These are phyloP conservation scores for Chenopodium quinoa DNA, from an alignment of 148 eudicot species.

Conservation along the genomic window DNA sequence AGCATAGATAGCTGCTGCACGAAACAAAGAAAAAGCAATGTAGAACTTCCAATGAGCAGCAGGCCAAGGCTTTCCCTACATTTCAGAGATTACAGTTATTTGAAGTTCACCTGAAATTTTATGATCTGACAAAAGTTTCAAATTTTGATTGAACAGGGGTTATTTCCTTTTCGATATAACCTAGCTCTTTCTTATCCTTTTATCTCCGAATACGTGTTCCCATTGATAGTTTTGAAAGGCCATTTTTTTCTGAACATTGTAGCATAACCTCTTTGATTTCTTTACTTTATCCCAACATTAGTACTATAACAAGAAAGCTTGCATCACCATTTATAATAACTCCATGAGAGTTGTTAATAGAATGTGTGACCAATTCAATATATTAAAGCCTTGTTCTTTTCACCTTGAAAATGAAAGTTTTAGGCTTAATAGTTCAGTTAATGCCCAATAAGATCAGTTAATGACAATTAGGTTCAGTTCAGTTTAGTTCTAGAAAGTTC, in stretches of 20 bases:
- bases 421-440: neutral
- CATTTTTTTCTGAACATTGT: no score
- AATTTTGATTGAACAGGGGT: neutral
- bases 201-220: neutral
- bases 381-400: neutral
- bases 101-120: conserved; percentile 5
- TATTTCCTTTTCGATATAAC: neutral
- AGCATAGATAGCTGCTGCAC: conserved; percentile 86
- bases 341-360: neutral
- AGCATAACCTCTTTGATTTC: neutral
- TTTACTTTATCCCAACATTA: neutral
- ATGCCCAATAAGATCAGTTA: neutral
- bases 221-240: neutral
- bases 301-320: neutral
- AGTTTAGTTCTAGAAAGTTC: no score
- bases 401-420: neutral
- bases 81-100: conserved; percentile 16
- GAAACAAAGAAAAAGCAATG: conserved; percentile 86
- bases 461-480: neutral
- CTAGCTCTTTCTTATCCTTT: neutral
- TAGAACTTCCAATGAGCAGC: conserved; percentile 90
- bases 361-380: no score
- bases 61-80: conserved; percentile 95
- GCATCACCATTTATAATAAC: neutral
- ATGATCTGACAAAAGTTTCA: neutral